Conservation (phyloP, 1,284 basidiomycete genomes). For the Cryptococcus floricola region DNA sequence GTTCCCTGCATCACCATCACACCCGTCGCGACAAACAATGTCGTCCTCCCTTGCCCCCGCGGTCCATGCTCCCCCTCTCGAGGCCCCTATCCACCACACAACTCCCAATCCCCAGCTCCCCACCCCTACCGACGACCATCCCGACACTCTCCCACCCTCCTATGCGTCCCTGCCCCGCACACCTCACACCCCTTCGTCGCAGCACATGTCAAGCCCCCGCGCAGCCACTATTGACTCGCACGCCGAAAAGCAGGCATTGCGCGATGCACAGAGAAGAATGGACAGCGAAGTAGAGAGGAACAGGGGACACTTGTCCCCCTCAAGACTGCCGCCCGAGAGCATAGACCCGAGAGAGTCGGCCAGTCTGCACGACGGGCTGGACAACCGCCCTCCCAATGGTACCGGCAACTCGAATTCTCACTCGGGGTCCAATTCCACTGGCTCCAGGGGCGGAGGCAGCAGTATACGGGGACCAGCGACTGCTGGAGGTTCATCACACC, state of each 20-base stretch:
- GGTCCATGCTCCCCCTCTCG: neutral
- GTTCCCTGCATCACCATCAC: neutral
- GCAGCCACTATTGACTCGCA: neutral
- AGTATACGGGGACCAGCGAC: too few species aligned
- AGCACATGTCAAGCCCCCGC: neutral
- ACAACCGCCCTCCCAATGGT: neutral
- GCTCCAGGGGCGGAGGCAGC: neutral
- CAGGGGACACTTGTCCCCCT: slow-evolving; percentile 2
- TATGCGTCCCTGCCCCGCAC: neutral
- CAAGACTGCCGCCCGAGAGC: neutral
- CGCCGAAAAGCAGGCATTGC: slow-evolving; percentile 16
- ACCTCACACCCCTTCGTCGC: neutral
- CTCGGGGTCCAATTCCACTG: neutral
- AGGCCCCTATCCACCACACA: neutral
- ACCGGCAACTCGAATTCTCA: neutral
- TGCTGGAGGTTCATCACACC: too few species aligned
- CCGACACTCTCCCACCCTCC: neutral
- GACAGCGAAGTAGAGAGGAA: slow-evolving; percentile 4
- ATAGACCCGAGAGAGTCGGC: neutral
- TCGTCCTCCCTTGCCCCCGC: neutral
- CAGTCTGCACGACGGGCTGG: neutral
- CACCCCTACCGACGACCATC: neutral
- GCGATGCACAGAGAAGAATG: slow-evolving; percentile 3
- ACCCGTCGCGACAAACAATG: slow-evolving; percentile 1
- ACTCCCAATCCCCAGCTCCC: neutral